These are phyloP conservation scores for Echinochloa phyllopogon DNA, from an alignment of 176 grass and related monocot species.

Conservation along the genomic window DNA sequence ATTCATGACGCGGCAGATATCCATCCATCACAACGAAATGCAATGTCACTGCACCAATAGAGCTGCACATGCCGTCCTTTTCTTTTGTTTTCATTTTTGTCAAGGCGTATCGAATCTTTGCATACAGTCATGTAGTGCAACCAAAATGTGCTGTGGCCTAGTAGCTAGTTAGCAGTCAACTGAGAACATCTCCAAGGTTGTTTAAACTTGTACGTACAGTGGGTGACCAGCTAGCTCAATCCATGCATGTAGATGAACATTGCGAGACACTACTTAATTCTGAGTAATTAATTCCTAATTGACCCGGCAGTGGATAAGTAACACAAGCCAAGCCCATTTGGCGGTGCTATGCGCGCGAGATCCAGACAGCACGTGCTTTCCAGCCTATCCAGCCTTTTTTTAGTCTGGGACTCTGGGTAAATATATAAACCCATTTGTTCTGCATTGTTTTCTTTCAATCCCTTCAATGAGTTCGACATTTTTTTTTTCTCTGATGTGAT, in stretches of 20 bases:
- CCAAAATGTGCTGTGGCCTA: neutral
- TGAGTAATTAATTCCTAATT: neutral
- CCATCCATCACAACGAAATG: neutral
- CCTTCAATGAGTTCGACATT: neutral
- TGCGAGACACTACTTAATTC: neutral
- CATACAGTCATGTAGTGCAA: no score
- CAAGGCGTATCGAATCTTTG: neutral
- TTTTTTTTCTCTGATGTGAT: neutral
- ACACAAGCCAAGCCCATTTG: neutral
- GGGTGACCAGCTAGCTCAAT: neutral
- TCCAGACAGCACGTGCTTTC: conserved; percentile 38
- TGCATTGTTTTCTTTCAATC: neutral
- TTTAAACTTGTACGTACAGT: neutral
- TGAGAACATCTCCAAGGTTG: neutral
- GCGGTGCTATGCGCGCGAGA: neutral
- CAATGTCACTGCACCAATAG: neutral
- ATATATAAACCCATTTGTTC: neutral
- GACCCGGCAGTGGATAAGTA: conserved; percentile 14
- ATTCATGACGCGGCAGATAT: neutral
- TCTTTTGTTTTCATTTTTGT: neutral
- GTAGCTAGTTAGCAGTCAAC: neutral
- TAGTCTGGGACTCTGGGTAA: no score
- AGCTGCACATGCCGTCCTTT: neutral
- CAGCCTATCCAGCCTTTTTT: neutral
- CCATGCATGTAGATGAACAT: neutral